phyloP scores from a whole-genome alignment of 257 asterid genomes.

The Oldenlandia corymbosa region DNA sequence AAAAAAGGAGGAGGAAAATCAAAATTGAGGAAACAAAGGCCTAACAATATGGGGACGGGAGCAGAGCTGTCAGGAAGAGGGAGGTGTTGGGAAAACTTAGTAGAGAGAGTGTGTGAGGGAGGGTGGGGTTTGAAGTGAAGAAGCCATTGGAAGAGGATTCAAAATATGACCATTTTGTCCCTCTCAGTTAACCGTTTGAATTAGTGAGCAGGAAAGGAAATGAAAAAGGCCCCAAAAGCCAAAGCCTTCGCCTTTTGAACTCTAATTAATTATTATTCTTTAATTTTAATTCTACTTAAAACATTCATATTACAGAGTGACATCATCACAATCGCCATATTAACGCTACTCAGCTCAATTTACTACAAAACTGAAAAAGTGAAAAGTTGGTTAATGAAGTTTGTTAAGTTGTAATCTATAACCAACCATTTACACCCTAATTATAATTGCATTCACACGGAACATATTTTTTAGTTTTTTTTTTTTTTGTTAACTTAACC shows the following conservation, averaged over 20 bases:
- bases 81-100: background rate
- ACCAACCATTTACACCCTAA: background rate
- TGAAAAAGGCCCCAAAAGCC: no score
- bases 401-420: background rate
- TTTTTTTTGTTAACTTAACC: no score
- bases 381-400: slow-evolving; percentile 1
- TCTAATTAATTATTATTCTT: background rate
- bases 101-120: background rate
- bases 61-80: slow-evolving; percentile 55
- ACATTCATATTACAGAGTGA: no score
- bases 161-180: slow-evolving; percentile 40
- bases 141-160: no score
- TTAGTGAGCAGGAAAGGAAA: background rate
- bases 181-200: slow-evolving; percentile 21
- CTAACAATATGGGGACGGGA: slow-evolving; percentile 50
- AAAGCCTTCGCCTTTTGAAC: slow-evolving; percentile 14
- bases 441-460: slow-evolving; percentile 19
- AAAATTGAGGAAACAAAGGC: slow-evolving; percentile 28
- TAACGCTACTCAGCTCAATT: no score
- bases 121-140: slow-evolving; percentile 1
- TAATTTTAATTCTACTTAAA: slow-evolving; percentile 1
- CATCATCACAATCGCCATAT: no score
- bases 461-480: no score
- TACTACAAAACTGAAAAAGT: no score
- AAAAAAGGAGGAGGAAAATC: slow-evolving; percentile 4